phyloP scores from a whole-genome alignment of 345 rosid species.

The Cardiospermum halicacabum region DNA sequence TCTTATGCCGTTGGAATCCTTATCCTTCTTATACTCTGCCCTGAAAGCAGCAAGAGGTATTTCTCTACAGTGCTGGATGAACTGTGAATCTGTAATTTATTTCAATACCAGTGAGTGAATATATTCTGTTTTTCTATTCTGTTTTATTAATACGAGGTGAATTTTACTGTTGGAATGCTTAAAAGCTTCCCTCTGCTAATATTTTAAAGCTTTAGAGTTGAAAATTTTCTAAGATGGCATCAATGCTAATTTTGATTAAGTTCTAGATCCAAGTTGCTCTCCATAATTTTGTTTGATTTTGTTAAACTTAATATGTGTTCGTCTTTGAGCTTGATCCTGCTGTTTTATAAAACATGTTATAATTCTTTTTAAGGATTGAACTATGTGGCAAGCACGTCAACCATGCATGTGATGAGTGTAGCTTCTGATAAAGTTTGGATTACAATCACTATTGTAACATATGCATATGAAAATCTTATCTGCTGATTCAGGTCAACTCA shows the following conservation, averaged over 20 bases:
- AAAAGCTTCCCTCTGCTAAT: background rate
- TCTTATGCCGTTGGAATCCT: constrained; percentile 74
- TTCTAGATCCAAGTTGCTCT: background rate
- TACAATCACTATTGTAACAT: background rate
- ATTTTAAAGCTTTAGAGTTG: background rate
- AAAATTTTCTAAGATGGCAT: background rate
- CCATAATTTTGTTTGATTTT: background rate
- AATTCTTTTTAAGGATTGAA: too few species aligned
- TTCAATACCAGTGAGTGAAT: background rate
- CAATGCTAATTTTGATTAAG: background rate
- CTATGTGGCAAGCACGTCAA: background rate
- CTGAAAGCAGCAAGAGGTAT: constrained; percentile 56
- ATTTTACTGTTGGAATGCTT: background rate
- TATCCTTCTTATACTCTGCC: constrained; percentile 50
- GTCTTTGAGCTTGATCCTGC: background rate
- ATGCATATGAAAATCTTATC: background rate
- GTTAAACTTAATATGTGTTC: background rate
- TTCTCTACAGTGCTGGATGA: background rate
- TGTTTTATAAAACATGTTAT: too few species aligned
- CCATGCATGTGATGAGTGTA: background rate
- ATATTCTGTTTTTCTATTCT: background rate
- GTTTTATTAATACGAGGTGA: background rate
- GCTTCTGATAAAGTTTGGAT: background rate
- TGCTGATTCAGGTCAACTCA: constrained; percentile 44
- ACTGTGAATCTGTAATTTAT: background rate